Percentiles rank a stretch among this genome's conserved stretches.
Conservation (phyloP, 2,329 filamentous ascomycete genomes). For the Sporothrix brasiliensis region DNA sequence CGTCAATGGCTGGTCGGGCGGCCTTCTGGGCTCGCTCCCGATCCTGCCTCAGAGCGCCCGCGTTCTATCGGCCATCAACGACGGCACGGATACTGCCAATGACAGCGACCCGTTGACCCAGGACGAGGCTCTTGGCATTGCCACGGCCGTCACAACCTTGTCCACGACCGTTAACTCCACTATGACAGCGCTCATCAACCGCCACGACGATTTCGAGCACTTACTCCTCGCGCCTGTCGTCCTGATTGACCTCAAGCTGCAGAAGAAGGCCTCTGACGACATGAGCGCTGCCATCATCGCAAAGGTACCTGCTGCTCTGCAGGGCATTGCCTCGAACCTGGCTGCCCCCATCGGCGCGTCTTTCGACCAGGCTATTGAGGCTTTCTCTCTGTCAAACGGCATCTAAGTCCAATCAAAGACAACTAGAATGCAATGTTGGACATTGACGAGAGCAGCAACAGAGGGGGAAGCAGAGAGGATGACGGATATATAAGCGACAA, state of each 20-base stretch:
- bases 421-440: no score
- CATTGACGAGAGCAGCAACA: background rate
- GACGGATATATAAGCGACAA: no score
- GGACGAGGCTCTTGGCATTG: constrained; percentile 47
- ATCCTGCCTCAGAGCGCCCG: constrained; percentile 47
- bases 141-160: constrained; percentile 44
- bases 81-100: constrained; percentile 46
- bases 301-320: constrained; percentile 47
- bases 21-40: constrained; percentile 46
- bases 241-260: constrained; percentile 47
- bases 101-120: constrained; percentile 46
- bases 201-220: constrained; percentile 51
- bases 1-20: constrained; percentile 47
- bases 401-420: background rate
- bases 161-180: constrained; percentile 46
- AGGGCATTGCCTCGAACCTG: constrained; percentile 43
- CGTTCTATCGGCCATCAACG: constrained; percentile 48
- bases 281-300: constrained; percentile 46
- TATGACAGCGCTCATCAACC: constrained; percentile 45
- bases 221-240: constrained; percentile 50
- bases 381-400: constrained; percentile 31
- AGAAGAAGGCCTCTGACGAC: constrained; percentile 47
- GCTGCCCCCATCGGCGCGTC: constrained; percentile 45
- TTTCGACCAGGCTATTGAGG: constrained; percentile 46
- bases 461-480: no score